Percentiles rank a stretch among this genome's conserved stretches.
Conservation (phyloP, 2,329 filamentous ascomycete genomes). For the Lasiodiplodia hormozganensis region DNA sequence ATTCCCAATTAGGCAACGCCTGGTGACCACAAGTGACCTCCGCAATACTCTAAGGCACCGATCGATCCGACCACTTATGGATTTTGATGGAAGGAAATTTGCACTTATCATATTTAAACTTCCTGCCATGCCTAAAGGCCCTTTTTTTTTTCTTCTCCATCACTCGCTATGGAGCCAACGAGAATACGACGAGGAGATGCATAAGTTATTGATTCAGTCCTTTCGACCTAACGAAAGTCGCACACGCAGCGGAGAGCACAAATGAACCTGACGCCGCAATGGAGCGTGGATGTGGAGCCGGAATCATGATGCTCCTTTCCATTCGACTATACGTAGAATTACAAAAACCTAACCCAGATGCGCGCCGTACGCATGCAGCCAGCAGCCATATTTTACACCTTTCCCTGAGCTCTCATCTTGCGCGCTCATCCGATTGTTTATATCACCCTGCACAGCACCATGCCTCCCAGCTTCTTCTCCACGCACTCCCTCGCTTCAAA, state of each 20-base stretch:
- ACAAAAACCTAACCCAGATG: conserved; percentile 18
- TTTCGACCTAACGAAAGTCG: background rate
- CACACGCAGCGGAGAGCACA: background rate
- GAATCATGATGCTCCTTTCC: background rate
- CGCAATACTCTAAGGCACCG: too few species aligned
- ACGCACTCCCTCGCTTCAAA: conserved; percentile 84
- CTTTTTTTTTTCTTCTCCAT: too few species aligned
- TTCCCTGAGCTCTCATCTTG: background rate
- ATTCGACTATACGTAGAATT: conserved; percentile 6
- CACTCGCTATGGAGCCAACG: too few species aligned
- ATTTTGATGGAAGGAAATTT: too few species aligned
- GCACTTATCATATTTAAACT: too few species aligned
- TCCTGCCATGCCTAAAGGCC: too few species aligned
- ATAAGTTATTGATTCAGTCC: background rate
- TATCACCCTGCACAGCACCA: conserved; percentile 75
- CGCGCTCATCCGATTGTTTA: conserved; percentile 37
- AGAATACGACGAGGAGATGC: background rate
- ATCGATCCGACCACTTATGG: too few species aligned
- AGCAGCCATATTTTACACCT: conserved; percentile 18
- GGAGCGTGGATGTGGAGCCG: conserved; percentile 10
- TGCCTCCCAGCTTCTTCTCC: conserved; percentile 79
- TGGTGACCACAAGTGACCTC: too few species aligned
- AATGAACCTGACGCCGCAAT: background rate
- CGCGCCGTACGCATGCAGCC: conserved; percentile 19
- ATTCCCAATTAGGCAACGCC: too few species aligned